Evolutionary conservation across 2,329 filamentous ascomycete species (phyloP).

Genomic region (Myriosclerotinia scirpicola): DNA sequence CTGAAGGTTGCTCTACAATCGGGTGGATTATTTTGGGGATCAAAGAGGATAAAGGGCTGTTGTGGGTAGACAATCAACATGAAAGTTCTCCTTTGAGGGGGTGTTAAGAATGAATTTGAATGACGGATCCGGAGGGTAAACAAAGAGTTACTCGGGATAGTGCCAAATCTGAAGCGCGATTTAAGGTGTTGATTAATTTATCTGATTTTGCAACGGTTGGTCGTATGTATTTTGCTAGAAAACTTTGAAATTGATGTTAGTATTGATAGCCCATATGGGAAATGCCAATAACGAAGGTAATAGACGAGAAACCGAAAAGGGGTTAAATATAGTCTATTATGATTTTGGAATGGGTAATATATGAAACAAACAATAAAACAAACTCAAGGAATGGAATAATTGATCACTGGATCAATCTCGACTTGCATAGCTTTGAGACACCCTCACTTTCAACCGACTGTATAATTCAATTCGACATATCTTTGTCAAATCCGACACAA

Average conservation of each 20-base stretch:
- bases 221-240: background rate
- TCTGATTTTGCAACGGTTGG: background rate
- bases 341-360: too few relatives aligned
- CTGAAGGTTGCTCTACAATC: background rate
- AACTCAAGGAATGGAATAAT: too few relatives aligned
- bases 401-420: background rate
- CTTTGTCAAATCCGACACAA: background rate
- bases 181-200: background rate
- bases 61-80: background rate
- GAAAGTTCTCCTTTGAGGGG: background rate
- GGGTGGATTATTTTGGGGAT: constrained; percentile 5
- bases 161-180: background rate
- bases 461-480: background rate
- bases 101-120: background rate
- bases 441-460: background rate
- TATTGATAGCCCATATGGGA: too few relatives aligned
- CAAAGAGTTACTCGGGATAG: background rate
- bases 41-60: constrained; percentile 6
- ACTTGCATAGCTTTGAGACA: background rate
- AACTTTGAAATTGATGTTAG: background rate
- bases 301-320: background rate
- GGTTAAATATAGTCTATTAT: background rate
- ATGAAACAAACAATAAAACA: too few relatives aligned
- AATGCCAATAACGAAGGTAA: background rate
- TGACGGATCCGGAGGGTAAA: constrained; percentile 12